Conservation (phyloP, 768 basidiomycete genomes). For the Tephrocybe sp. region DNA sequence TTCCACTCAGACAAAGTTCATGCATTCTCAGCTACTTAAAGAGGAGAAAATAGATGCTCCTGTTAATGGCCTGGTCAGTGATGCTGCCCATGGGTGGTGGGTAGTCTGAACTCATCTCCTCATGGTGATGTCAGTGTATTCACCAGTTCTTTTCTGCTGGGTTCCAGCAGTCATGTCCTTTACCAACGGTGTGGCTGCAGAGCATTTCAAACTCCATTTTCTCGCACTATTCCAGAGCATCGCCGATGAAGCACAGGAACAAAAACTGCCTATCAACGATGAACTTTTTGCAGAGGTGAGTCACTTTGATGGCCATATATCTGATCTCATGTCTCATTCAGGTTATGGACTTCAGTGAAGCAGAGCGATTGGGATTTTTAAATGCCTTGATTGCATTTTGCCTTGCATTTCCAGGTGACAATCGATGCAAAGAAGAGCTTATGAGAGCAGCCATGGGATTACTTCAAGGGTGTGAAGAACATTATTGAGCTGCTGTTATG, state of each 20-base stretch:
- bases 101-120: neutral
- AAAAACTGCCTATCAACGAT: conserved; percentile 1
- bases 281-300: conserved; percentile 2
- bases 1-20: conserved; percentile 24
- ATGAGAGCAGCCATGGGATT: conserved; percentile 18
- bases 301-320: neutral
- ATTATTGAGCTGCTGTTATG: conserved; percentile 25
- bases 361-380: conserved; percentile 4
- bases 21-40: conserved; percentile 26
- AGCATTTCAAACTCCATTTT: conserved; percentile 32
- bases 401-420: neutral
- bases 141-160: conserved; percentile 25
- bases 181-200: conserved; percentile 28
- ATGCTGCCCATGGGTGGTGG: conserved; percentile 33
- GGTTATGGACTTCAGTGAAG: conserved; percentile 13
- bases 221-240: conserved; percentile 26
- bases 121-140: conserved; percentile 30
- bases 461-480: conserved; percentile 26
- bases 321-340: neutral
- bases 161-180: conserved; percentile 31
- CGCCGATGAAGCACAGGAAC: conserved; percentile 17
- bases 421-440: conserved; percentile 19
- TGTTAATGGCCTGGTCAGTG: conserved; percentile 32
- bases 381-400: conserved; percentile 13
- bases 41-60: conserved; percentile 11